Base-by-base conservation (phyloP, 768 basidiomycete species). In the Termitomyces sp. region DNA sequence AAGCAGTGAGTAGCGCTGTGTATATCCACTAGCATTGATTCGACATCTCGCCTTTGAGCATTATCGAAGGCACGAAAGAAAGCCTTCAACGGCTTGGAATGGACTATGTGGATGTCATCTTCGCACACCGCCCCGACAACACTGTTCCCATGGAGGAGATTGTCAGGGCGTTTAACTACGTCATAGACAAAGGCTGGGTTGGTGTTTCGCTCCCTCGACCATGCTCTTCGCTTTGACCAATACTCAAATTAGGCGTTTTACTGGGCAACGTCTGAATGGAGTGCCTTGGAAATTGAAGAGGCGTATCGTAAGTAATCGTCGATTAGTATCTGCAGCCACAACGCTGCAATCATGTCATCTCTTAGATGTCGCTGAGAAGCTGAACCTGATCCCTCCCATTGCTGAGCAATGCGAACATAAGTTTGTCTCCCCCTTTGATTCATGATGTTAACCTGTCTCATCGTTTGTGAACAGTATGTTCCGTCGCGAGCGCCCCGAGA, bases 351-450 rank as follows among this genome's bases (percentile, higher is more conserved):
- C 9, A 32, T 24, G 16, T 12, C 7, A 55, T 36, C 11, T 28
- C 44, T 1, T 64, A 87, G 89, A 89, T 63, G 76, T 94, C 50
- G 91, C 92, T 13, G 78, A 79, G 53, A 83, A 82, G 62, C 79
- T 92, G 45, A 82, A 83, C 64, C 77, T 95, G 24, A 81, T 86
- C 61, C 81, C 81, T 8, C 94, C 92, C 0, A 83, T 88, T 60
- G 86, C 84, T 40, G 92, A 94, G 67, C 92, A 94, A 75, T 87
- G 87, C 69, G 81, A 89, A 69, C 84, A 89, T 76, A 76, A 87
- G 86, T 88, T 61, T 32, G 80, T 65, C 28, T 35, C 11, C 28
- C 28, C 28, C 28, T 50, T 18, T 42, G 7, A 9, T 46, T 13
- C 24, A 15, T 28, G 13, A 45, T 9, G 18, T 13, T 40, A 15